Evolutionary conservation across 2,329 filamentous ascomycete species (phyloP).

Genomic region (Hypoxylon sp.): DNA sequence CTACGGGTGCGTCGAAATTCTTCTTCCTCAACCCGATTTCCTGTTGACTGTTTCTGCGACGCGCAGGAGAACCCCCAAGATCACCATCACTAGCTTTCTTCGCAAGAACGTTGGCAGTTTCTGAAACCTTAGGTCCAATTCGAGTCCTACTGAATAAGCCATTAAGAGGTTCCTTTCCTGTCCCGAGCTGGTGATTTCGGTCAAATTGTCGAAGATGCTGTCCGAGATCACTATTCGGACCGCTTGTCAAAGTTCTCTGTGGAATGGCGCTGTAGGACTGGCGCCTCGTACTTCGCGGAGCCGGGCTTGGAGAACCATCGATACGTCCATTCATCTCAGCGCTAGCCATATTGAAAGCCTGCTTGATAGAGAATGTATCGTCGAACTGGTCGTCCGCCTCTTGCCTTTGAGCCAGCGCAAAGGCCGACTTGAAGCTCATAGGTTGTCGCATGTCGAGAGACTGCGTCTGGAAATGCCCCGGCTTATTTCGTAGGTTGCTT

Average conservation of each 20-base stretch:
- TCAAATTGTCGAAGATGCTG: conserved; percentile 53
- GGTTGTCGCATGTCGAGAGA: conserved; percentile 51
- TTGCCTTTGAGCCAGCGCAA: conserved; percentile 49
- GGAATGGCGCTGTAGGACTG: conserved; percentile 40
- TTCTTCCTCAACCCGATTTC: conserved; percentile 37
- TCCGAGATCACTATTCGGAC: conserved; percentile 53
- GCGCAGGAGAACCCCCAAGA: conserved; percentile 49
- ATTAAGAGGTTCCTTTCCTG: conserved; percentile 47
- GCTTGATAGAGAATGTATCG: conserved; percentile 46
- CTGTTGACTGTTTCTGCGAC: conserved; percentile 42
- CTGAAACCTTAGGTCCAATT: conserved; percentile 56
- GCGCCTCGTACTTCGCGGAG: conserved; percentile 48
- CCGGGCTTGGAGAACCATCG: conserved; percentile 54
- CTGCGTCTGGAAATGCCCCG: conserved; percentile 18
- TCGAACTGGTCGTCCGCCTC: conserved; percentile 44
- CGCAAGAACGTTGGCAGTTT: conserved; percentile 54
- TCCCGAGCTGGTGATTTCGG: conserved; percentile 49
- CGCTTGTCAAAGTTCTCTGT: conserved; percentile 46
- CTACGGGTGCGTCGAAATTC: conserved; percentile 30
- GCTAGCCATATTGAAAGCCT: conserved; percentile 52
- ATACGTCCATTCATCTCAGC: conserved; percentile 49
- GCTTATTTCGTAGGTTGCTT: conserved; percentile 22
- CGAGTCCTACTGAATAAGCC: conserved; percentile 57
- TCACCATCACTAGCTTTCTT: conserved; percentile 57
- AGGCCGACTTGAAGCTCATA: conserved; percentile 50